Evolutionary conservation across 768 basidiomycete genomes (phyloP), one percentile per base, ranked within the genome.

Genomic region (Podaxis sp.): DNA sequence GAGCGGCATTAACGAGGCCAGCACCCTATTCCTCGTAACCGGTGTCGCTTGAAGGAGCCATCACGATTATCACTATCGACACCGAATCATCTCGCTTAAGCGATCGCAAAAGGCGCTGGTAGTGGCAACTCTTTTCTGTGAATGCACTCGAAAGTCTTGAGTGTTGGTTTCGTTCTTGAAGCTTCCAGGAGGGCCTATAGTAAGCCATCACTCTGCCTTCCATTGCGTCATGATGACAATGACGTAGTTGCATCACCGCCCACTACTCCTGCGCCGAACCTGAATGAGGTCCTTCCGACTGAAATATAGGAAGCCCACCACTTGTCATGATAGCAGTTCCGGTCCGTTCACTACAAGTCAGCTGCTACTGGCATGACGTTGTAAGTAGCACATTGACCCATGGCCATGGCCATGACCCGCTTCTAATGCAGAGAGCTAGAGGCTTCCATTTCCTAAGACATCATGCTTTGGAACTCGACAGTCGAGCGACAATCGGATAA

Each of bases 1-100:
- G 26, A 36, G 57, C 57, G 57, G 57, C n/a, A 24, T 49, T 59
- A 51, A 60, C n/a, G 49, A 19, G 51, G 39, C 8, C 19, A 46
- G 7, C 26, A 38, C 28, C 33, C 52, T 49, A 46, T 22, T 2
- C n/a, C 44, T 30, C 24, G 15, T 22, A 49, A 48, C 15, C 39
- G 49, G 48, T 52, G 48, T 13, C 22, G 33, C 6, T 49, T 46
- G 19, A 42, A 7, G 30, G 28, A 11, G 15, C n/a, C 11, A 40
- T 57, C 57, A 22, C 40, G 7, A 17, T 17, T 24, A 40, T 57
- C 44, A 22, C 40, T 44, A 1, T 33, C 46, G 44, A 30, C 24
- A 30, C 28, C 17, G 26, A 33, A 59, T 39, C 26, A 36, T 13
- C 44, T 28, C 30, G 46, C 57, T 59, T 48, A 48, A 24, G 17